Base-by-base conservation (phyloP, 345 rosid genomes). In the Citrus cavaleriei region DNA sequence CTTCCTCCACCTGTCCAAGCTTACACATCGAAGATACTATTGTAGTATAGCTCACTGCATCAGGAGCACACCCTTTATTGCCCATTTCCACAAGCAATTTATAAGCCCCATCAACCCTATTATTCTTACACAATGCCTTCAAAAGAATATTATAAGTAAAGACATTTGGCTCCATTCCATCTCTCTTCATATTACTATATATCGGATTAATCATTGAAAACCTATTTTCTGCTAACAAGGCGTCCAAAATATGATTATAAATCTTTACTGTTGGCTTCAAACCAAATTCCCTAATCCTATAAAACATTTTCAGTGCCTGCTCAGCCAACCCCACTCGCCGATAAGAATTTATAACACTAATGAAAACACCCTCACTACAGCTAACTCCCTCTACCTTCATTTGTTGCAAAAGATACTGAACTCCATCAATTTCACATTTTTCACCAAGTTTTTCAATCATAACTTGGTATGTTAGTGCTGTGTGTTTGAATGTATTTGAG, bases 121-220 rank as follows among this genome's bases (percentile, higher is more conserved):
- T 87, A 72, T 91, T 95, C 92, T 89, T 92, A 84, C 98, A 93
- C 89, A 93, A 85, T 0, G 97, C 98, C 87, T 93, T 93, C 76
- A 91, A 84, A 76, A 95, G 95, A 49, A 93, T 81, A 77, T 95
- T 92, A 73, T 93, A 95, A 0, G 98, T 95, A 67, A 80, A 92
- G 37, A 95, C 90, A 88, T 95, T 88, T 0, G 97, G 95, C 81
- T 90, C 95, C 82, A 88, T 83, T 16, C 96, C 93, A 80, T 89
- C 96, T 78, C 87, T 89, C 93, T 90, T 95, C 98, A 93, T 93
- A 61, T 88, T 87, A 77, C 88, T 76, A 81, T 93, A 95, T 32
- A 92, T 75, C 0, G 89, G 87, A 85, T 81, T 84, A 73, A 95
- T 89, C 92, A 93, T 86, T 42, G 81, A 85, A 77, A 93, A 87